phyloP scores from a whole-genome alignment of 1,139 yeast species.

The Kodamaea ohmeri region DNA sequence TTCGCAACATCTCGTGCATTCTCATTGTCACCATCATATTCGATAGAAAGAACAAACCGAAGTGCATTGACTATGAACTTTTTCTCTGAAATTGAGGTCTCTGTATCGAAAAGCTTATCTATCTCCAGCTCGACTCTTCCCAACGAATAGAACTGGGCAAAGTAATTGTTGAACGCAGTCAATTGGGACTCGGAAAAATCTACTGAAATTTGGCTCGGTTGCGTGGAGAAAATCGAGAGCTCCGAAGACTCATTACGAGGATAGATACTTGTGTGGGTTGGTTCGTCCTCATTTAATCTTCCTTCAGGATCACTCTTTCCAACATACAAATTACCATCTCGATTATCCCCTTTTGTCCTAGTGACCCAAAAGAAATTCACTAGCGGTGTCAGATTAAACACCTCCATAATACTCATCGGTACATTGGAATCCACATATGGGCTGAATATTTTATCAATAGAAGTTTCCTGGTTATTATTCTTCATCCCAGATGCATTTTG shows the following conservation, averaged over 20 bases:
- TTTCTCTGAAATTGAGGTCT: not conserved
- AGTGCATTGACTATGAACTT: constrained; percentile 3
- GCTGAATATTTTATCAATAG: too few relatives aligned
- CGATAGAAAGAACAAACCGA: constrained; percentile 3
- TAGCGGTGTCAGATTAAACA: too few relatives aligned
- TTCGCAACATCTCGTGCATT: not conserved
- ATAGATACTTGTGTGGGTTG: too few relatives aligned
- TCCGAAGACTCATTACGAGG: not conserved
- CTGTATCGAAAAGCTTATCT: not conserved
- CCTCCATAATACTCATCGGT: too few relatives aligned
- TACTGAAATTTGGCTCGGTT: not conserved
- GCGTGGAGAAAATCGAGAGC: not conserved
- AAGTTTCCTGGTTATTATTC: too few relatives aligned
- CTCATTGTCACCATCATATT: constrained; percentile 4
- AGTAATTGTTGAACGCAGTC: not conserved
- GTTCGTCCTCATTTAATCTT: too few relatives aligned
- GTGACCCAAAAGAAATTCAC: too few relatives aligned
- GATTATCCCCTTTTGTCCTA: too few relatives aligned
- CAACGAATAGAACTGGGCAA: not conserved
- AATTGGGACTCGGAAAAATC: not conserved
- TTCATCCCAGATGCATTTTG: too few relatives aligned
- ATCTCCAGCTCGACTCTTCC: not conserved
- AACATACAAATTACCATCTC: too few relatives aligned
- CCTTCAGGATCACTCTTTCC: too few relatives aligned
- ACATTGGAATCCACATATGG: too few relatives aligned